Base-by-base conservation (phyloP, 2,329 filamentous ascomycete species). In the Ophiocordyceps camponoti-saundersi region DNA sequence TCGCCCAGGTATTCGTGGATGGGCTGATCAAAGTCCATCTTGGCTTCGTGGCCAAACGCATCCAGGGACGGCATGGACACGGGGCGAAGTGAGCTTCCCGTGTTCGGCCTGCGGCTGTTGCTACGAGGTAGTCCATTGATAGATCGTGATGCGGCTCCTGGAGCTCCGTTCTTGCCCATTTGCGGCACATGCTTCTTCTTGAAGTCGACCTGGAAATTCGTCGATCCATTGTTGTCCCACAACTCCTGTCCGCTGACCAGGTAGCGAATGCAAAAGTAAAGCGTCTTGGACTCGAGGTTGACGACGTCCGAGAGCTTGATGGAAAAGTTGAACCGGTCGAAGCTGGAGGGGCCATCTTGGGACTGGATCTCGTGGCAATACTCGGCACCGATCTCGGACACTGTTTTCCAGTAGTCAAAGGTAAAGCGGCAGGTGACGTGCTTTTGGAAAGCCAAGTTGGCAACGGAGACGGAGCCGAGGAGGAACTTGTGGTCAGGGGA, bases 361-460 rank as follows among this genome's bases (percentile, higher is more conserved):
- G 78, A 77, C 42, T 79, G 77, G 43, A 90, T 75, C 64, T 92
- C 85, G 51, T 85, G 77, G 60, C 80, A 82, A 67, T 78, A 98
- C 56, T 95, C 88, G n/a, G 86, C 90, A 36, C 75, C 73, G 2
- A 96, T 84, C 61, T 98, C 92, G 1, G 92, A 98, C 0, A 89
- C 93, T 0, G 92, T 98, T 72, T 94, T 95, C 92, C 92, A 98
- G 66, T 94, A 92, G 63, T 98, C 92, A 44, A 95, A 75, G 0
- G 92, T 98, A 63, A 98, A 98, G 45, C 92, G 80, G 61, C 87
- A 90, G n/a, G 83, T 79, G 47, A 98, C 86, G 6, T 72, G 64
- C 66, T 98, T 98, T 47, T 89, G 77, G 66, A 94, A 98, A 0
- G 88, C 79, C 42, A 96, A 65, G 63, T 98, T 98, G 59, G 82